Conservation (phyloP, 495 filamentous ascomycete species). For the Neurospora africana region DNA sequence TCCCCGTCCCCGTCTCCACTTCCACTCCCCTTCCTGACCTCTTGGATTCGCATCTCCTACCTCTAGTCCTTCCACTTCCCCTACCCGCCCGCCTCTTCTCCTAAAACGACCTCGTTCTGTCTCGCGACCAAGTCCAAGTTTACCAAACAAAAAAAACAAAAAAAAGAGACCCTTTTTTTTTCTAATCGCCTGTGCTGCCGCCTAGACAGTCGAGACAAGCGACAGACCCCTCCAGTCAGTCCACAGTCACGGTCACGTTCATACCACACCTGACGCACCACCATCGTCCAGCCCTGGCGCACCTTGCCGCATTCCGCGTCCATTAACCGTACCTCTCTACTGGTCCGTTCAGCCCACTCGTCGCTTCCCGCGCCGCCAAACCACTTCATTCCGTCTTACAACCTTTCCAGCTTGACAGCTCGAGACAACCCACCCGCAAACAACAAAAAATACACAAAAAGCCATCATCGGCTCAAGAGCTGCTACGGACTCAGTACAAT, state of each 20-base stretch:
- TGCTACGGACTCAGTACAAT: neutral
- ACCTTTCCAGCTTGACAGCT: constrained; percentile 11
- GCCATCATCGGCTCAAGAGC: neutral
- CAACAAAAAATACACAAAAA: constrained; percentile 4
- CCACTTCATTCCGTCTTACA: constrained; percentile 17
- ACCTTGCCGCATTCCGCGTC: neutral
- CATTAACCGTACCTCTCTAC: neutral
- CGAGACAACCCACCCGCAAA: constrained; percentile 4
- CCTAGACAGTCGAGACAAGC: neutral
- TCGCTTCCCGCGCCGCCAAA: constrained; percentile 9
- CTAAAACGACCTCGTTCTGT: neutral
- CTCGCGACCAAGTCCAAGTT: neutral
- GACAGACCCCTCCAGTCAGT: neutral
- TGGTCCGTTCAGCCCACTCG: neutral
- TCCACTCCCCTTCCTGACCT: neutral
- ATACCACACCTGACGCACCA: neutral
- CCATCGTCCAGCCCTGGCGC: neutral
- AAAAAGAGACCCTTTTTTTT: neutral
- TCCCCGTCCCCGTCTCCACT: neutral
- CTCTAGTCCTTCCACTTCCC: neutral
- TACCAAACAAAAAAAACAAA: too few species aligned
- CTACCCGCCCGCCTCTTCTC: neutral
- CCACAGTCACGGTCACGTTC: neutral
- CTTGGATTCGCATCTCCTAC: neutral
- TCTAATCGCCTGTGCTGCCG: neutral